Percentiles rank a stretch among this genome's conserved stretches.
Conservation (phyloP, 495 filamentous ascomycete genomes). For the Oidiodendron maius region DNA sequence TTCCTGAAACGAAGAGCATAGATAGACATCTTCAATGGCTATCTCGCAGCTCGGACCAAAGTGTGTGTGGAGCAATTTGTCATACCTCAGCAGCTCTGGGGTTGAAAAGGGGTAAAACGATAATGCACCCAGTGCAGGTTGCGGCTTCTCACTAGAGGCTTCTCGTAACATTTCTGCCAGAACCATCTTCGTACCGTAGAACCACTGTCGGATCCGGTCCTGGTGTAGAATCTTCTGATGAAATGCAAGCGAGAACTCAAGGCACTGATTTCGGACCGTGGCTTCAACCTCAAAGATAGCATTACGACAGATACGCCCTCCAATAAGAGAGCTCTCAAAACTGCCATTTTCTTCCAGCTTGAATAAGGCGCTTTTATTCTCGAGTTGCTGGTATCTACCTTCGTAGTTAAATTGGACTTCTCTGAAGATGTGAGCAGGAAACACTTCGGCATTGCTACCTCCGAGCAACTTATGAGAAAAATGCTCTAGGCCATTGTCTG, state of each 20-base stretch:
- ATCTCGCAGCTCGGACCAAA: constrained; percentile 42
- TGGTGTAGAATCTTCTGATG: constrained; percentile 27
- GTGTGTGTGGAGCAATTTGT: constrained; percentile 8
- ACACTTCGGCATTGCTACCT: background rate
- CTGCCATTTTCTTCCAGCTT: constrained; percentile 14
- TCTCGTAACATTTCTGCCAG: constrained; percentile 1
- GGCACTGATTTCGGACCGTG: constrained; percentile 13
- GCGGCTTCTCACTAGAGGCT: constrained; percentile 7
- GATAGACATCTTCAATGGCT: constrained; percentile 55
- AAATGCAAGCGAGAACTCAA: constrained; percentile 25
- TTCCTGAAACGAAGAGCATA: constrained; percentile 66
- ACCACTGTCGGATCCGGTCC: constrained; percentile 27
- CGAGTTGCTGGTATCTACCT: constrained; percentile 36
- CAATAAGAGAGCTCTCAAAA: constrained; percentile 30
- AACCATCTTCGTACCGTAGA: constrained; percentile 16
- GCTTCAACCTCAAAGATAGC: constrained; percentile 25
- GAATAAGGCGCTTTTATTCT: constrained; percentile 26
- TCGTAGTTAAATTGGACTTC: constrained; percentile 36
- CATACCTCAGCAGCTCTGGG: constrained; percentile 12
- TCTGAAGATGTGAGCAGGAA: constrained; percentile 8
- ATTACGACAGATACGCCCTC: constrained; percentile 29
- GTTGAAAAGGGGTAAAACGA: constrained; percentile 24
- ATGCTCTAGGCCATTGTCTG: constrained; percentile 37
- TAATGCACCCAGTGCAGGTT: constrained; percentile 22
- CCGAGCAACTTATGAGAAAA: constrained; percentile 31